phyloP scores from a whole-genome alignment of 2,329 filamentous ascomycete species.

The Fusarium mexicanum region DNA sequence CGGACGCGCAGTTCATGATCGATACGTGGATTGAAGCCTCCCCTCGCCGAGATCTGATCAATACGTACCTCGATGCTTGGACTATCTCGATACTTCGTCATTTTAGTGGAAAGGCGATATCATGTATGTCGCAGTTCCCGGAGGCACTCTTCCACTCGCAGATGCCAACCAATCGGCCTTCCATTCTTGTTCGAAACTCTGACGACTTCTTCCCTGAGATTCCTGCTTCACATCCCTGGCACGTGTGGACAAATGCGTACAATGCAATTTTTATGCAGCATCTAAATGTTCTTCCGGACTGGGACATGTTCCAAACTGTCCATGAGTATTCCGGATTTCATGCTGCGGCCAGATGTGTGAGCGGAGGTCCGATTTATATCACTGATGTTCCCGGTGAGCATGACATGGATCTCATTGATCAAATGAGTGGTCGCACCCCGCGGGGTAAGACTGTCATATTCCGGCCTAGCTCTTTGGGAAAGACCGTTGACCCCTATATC shows the following conservation, averaged over 20 bases:
- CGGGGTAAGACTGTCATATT: slow-evolving; percentile 82
- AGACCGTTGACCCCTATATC: slow-evolving; percentile 77
- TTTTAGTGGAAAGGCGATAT: slow-evolving; percentile 82
- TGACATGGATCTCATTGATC: slow-evolving; percentile 75
- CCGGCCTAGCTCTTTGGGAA: slow-evolving; percentile 78
- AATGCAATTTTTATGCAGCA: slow-evolving; percentile 85
- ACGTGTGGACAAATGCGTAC: slow-evolving; percentile 93
- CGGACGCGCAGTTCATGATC: slow-evolving; percentile 90
- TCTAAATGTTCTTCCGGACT: slow-evolving; percentile 87
- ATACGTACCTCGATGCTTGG: slow-evolving; percentile 87
- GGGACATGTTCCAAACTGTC: slow-evolving; percentile 75
- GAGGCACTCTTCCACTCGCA: slow-evolving; percentile 88
- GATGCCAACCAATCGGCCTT: slow-evolving; percentile 77
- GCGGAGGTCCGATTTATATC: slow-evolving; percentile 92
- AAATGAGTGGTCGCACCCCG: slow-evolving; percentile 82
- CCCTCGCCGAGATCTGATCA: slow-evolving; percentile 76
- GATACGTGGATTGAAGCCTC: slow-evolving; percentile 77
- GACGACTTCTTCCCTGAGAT: slow-evolving; percentile 92
- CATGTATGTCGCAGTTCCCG: slow-evolving; percentile 94
- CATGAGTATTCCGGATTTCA: slow-evolving; percentile 82
- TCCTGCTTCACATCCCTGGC: slow-evolving; percentile 87
- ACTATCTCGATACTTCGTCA: slow-evolving; percentile 78
- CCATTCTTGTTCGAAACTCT: slow-evolving; percentile 83
- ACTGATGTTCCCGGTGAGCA: slow-evolving; percentile 89
- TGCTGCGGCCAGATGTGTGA: slow-evolving; percentile 87